Evolutionary conservation across 129 eudicot genomes (phyloP).

Genomic region (Smallanthus sonchifolius): DNA sequence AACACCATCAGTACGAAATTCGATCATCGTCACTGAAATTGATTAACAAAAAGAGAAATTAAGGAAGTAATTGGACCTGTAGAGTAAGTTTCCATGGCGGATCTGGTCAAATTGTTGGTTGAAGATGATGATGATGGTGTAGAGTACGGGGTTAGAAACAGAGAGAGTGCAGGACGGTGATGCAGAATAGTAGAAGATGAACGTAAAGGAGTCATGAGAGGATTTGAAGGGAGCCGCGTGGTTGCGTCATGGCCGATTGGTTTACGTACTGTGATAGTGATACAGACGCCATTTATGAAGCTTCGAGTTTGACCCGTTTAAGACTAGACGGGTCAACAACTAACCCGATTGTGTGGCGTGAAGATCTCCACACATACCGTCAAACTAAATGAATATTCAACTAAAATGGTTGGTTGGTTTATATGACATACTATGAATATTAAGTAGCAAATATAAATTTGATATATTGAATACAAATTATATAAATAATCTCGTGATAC

Average conservation of each 20-base stretch:
- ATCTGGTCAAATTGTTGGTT: not conserved
- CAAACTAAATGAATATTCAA: not conserved
- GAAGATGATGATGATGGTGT: not conserved
- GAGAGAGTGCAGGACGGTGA: conserved; percentile 2
- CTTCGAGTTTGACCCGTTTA: conserved; percentile 10
- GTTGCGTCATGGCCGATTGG: conserved; percentile 11
- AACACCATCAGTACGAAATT: conserved; percentile 6
- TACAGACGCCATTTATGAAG: not conserved
- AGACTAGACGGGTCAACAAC: not conserved
- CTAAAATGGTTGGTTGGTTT: not conserved
- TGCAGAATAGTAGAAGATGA: conserved; percentile 10
- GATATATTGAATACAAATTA: too few species aligned
- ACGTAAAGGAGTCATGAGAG: conserved; percentile 20
- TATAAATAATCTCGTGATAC: too few species aligned
- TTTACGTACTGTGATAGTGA: not conserved
- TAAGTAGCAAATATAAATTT: too few species aligned
- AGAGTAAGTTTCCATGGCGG: conserved; percentile 28
- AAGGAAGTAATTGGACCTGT: conserved; percentile 19
- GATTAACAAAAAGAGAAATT: not conserved
- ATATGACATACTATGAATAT: too few species aligned
- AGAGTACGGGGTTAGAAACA: conserved; percentile 1
- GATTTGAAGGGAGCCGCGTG: conserved; percentile 20
- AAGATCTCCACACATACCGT: not conserved
- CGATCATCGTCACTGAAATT: not conserved
- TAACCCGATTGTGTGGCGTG: not conserved